phyloP scores from a whole-genome alignment of 2,329 filamentous ascomycete species.

The Pseudofabraea citricarpa region DNA sequence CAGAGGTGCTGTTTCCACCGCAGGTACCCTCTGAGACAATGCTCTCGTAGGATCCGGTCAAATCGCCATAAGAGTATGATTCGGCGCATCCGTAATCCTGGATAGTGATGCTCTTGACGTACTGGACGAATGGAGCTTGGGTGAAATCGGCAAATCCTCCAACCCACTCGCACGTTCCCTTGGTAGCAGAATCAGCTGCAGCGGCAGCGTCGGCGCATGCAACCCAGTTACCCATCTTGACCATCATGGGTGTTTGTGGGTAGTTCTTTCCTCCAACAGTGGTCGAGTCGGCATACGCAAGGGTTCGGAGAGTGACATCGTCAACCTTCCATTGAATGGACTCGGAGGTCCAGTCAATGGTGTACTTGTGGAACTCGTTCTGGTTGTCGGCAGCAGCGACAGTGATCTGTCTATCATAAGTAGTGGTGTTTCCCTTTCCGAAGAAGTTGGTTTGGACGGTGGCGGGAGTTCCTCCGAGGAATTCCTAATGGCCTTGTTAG shows the following conservation, averaged over 20 bases:
- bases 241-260: slow-evolving; percentile 66
- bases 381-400: slow-evolving; percentile 26
- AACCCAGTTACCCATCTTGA: slow-evolving; percentile 57
- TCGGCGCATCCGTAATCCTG: slow-evolving; percentile 44
- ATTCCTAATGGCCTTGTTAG: slow-evolving; percentile 21
- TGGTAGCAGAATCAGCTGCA: slow-evolving; percentile 38
- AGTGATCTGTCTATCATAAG: slow-evolving; percentile 39
- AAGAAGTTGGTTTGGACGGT: slow-evolving; percentile 47
- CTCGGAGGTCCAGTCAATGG: slow-evolving; percentile 60
- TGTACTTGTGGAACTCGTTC: slow-evolving; percentile 56
- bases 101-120: slow-evolving; percentile 43
- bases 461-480: slow-evolving; percentile 26
- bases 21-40: slow-evolving; percentile 34
- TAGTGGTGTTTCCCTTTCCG: slow-evolving; percentile 48
- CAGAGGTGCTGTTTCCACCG: slow-evolving; percentile 10
- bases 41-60: slow-evolving; percentile 39
- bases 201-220: slow-evolving; percentile 21
- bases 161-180: slow-evolving; percentile 63
- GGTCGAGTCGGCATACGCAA: slow-evolving; percentile 39
- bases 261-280: slow-evolving; percentile 48
- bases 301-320: slow-evolving; percentile 39
- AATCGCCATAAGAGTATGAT: slow-evolving; percentile 45
- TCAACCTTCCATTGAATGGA: slow-evolving; percentile 57
- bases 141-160: slow-evolving; percentile 48
- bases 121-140: slow-evolving; percentile 45